These are phyloP conservation scores for Ilyonectria mors-panacis DNA, from an alignment of 2,329 filamentous ascomycete genomes.

Conservation along the genomic window DNA sequence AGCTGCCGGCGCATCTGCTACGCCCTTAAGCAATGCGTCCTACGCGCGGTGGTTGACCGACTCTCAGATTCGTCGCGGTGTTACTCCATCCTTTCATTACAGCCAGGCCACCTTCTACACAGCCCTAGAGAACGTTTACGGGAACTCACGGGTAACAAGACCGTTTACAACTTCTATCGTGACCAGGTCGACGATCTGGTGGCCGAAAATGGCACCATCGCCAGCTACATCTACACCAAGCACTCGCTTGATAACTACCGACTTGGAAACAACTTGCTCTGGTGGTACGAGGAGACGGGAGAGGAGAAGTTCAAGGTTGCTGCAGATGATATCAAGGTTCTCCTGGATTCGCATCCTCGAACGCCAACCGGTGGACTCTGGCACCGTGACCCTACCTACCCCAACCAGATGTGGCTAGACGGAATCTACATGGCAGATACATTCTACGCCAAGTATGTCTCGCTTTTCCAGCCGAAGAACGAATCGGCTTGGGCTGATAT, in stretches of 20 bases:
- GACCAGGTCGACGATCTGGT: constrained; percentile 64
- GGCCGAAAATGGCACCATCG: constrained; percentile 59
- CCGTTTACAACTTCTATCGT: constrained; percentile 61
- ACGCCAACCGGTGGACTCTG: constrained; percentile 68
- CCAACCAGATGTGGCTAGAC: constrained; percentile 72
- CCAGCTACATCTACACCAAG: constrained; percentile 61
- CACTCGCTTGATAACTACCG: constrained; percentile 69
- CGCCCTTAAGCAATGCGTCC: constrained; percentile 17
- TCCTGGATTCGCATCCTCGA: constrained; percentile 64
- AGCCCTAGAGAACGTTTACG: constrained; percentile 63
- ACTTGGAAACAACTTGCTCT: constrained; percentile 67
- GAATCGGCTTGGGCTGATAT: constrained; percentile 61
- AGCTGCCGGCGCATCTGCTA: constrained; percentile 11
- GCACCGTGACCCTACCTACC: constrained; percentile 63
- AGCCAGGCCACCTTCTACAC: constrained; percentile 63
- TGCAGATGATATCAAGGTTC: constrained; percentile 60
- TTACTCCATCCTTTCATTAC: constrained; percentile 59
- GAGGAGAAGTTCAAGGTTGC: constrained; percentile 65
- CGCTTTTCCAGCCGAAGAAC: constrained; percentile 55
- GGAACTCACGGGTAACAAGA: constrained; percentile 59
- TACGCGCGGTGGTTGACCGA: constrained; percentile 60
- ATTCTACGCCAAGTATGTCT: constrained; percentile 60
- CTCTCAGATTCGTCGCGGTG: constrained; percentile 61
- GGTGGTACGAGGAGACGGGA: constrained; percentile 62
- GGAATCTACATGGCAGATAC: constrained; percentile 67